Percentiles rank a stretch among this genome's conserved stretches.
These are phyloP conservation scores for Colletotrichum filicis DNA, from an alignment of 2,329 filamentous ascomycete species.

Conservation along the genomic window DNA sequence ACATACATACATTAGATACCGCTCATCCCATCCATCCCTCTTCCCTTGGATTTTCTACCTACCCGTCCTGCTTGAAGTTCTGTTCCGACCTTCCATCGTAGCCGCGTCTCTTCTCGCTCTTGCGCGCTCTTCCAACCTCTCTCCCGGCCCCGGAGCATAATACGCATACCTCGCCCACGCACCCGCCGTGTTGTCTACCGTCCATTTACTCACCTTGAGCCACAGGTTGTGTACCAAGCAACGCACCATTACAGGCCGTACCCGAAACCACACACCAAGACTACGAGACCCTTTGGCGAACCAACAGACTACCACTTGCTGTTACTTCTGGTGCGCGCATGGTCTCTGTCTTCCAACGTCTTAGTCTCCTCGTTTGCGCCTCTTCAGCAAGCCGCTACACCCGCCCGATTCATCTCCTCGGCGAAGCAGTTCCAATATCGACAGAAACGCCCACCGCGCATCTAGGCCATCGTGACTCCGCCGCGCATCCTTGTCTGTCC, in stretches of 20 bases:
- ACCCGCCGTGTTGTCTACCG: conserved; percentile 4
- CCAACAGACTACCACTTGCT: background rate
- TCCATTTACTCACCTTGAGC: conserved; percentile 20
- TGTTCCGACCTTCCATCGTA: conserved; percentile 6
- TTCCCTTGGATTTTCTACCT: background rate
- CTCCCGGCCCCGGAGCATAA: background rate
- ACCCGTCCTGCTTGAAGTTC: background rate
- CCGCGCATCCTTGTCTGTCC: conserved; percentile 24
- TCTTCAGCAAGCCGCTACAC: conserved; percentile 10
- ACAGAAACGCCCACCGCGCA: conserved; percentile 12
- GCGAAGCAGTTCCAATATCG: conserved; percentile 12
- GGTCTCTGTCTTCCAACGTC: background rate
- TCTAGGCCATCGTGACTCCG: conserved; percentile 28
- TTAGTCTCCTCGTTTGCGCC: background rate
- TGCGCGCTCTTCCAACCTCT: background rate
- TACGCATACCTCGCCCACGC: background rate
- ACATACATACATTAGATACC: conserved; percentile 35
- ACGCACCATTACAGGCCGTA: background rate
- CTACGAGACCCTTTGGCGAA: background rate
- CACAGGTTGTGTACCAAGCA: background rate
- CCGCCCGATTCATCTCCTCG: background rate
- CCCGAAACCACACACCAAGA: background rate
- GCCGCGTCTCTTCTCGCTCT: background rate
- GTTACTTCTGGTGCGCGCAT: conserved; percentile 10
- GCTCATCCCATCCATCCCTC: conserved; percentile 33